These are phyloP conservation scores for Wallacemonas sp. DNA, from an alignment of 208 protist species.

Conservation along the genomic window DNA sequence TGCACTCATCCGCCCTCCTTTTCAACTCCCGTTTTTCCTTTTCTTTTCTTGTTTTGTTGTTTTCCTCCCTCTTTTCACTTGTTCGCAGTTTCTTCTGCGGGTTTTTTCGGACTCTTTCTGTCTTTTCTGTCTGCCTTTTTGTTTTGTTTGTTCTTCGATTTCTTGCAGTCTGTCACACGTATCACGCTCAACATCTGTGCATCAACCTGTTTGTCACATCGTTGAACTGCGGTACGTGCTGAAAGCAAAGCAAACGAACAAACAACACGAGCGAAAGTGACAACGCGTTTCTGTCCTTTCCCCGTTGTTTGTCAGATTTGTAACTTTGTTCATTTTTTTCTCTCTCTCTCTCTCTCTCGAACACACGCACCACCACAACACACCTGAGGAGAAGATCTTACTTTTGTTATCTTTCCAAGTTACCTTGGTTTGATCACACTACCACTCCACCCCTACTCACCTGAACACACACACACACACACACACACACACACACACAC, in stretches of 20 bases:
- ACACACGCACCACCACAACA: neutral
- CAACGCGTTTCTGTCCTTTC: too few species aligned
- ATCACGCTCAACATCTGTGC: too few species aligned
- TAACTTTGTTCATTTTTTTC: neutral
- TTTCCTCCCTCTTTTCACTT: neutral
- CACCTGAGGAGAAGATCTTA: neutral
- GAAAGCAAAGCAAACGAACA: too few species aligned
- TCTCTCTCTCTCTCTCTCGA: neutral
- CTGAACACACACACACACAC: too few species aligned
- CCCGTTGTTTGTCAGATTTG: neutral
- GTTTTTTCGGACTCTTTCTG: neutral
- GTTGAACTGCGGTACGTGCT: too few species aligned
- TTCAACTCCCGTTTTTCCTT: constrained; percentile 17
- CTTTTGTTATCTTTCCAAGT: too few species aligned
- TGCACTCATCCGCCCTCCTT: neutral
- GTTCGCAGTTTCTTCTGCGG: constrained; percentile 3
- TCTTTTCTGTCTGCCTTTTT: neutral
- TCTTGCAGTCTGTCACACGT: too few species aligned
- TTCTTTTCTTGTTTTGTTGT: constrained; percentile 6
- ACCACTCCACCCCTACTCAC: too few species aligned
- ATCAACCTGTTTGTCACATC: too few species aligned
- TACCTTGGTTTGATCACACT: too few species aligned
- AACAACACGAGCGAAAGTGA: too few species aligned
- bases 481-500: constrained; percentile 11
- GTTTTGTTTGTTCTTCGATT: neutral